Base-by-base conservation (phyloP, 1,284 basidiomycete species). In the Austropuccinia psidii region DNA sequence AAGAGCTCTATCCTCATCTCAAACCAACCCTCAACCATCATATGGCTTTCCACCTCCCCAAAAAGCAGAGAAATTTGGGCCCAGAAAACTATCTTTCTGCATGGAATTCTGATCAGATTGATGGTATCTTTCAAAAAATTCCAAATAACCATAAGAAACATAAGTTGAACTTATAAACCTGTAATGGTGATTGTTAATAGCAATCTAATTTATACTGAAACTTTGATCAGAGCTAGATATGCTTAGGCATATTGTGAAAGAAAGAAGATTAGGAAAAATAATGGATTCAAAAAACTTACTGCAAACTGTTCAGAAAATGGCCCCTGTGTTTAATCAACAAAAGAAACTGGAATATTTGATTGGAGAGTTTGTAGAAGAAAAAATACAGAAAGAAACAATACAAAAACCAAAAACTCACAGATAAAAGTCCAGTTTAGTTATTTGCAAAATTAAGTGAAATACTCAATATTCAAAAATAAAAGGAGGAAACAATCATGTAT, bases 91-190 rank as follows among this genome's bases (percentile, higher is more conserved):
- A 58, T 47, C 67, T 69, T 29, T 52, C 67, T 19, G 57, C 67
- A 21, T 68, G 66, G 66, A 35, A 68, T 43, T 68, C 57, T 45
- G 52, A 68, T 29, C 66, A 68, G 57, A 60, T 69, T 1, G 58
- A 69, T 49, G 55, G 54, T n/a, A 69, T 69, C 29, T 55, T 69
- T 21, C 54, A 69, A 24, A 39, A 58, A 58, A 33, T 24, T 29
- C 67, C 67, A 69, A 47, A 37, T 45, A 69, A 69, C 27, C 57
- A 47, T 2, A 58, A 69, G 47, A 45, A 43, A 1, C 27, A 43
- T 62, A 45, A 7, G 39, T 37, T 29, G 29, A 24, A 35, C 39
- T 17, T 8, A 58, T 6, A 58, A 37, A 58, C 24, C 5, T 8
- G 8, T 41, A 8, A 3, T 62, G 60, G 50, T 50, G 13, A 45